Base-by-base conservation (phyloP, 106 monocot species). In the Acorus calamus region DNA sequence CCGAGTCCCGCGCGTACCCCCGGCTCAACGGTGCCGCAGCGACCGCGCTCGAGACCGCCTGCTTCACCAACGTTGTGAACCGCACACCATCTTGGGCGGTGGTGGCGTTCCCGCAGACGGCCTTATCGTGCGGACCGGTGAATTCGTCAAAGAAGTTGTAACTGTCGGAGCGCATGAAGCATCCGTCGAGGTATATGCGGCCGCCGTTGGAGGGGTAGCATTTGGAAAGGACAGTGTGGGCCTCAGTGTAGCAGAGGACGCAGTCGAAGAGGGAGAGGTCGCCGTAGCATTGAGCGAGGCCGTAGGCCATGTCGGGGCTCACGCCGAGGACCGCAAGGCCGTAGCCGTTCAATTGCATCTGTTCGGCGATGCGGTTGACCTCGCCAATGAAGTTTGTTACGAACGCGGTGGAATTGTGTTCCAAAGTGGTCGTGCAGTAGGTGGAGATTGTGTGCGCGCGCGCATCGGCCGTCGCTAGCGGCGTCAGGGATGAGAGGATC, bases 231-330 rank as follows among this genome's bases (percentile, higher is more conserved):
- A 63, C 47, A 44, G 62, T 63, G 43, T 48, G 2, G 5, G 48
- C 48, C 62, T 63, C 62, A 47, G 62, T 48, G n/a, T 63, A 63
- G 6, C 62, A 63, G 4, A 63, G 62, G n/a, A 49, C 62, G 47
- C 62, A 63, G n/a, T 63, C 62, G 3, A 63, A 8, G 2, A 48
- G 8, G 48, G 62, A 63, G 48, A 63, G 62, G 48, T 63, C 62
- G 47, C 47, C 62, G n/a, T 63, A 49, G 62, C 62, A 63, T 47
- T 63, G 62, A 7, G 47, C 62, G 9, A 63, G 8, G 3, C 62
- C 62, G n/a, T 63, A 63, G 48, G 46, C 49, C 2, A 2, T 9
- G n/a, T 63, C 47, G 11, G 47, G 62, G 4, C 47, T 48, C 7
- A 48, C 46, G 10, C 62, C 62, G 11, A 63, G 47, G 4, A 5